A percentile compares a stretch with the other conserved stretches of the same genome.
Conservation (phyloP, 352 stramenopile genomes). For the Phytophthora colocasiae region DNA sequence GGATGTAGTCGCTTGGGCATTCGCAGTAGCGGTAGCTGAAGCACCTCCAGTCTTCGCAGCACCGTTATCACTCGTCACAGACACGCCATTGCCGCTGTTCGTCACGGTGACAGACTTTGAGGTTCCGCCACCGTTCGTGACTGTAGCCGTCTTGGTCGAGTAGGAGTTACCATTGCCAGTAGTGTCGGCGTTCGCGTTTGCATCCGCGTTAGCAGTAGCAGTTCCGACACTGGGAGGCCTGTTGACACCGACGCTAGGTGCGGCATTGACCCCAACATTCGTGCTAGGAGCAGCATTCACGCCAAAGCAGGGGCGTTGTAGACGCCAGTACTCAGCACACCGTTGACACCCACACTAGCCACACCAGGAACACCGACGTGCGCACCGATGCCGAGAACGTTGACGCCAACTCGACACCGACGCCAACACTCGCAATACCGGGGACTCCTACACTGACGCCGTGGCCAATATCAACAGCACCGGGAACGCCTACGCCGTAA, state of each 20-base stretch:
- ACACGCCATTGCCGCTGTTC: background rate
- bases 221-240: background rate
- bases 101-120: background rate
- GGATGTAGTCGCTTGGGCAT: background rate
- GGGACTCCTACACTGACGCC: constrained; percentile 7
- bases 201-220: background rate
- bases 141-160: constrained; percentile 6
- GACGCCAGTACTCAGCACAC: background rate
- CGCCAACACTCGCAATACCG: background rate
- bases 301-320: background rate
- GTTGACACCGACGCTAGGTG: constrained; percentile 5
- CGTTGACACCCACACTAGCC: background rate
- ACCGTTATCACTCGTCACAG: background rate
- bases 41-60: constrained; percentile 3
- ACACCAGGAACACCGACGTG: constrained; percentile 1
- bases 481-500: background rate
- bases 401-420: constrained; percentile 9
- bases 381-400: background rate
- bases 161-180: background rate
- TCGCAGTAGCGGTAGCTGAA: constrained; percentile 5
- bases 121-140: background rate
- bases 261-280: constrained; percentile 3
- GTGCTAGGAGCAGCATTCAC: background rate
- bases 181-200: background rate
- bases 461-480: background rate